Base-by-base conservation (phyloP, 2,329 filamentous ascomycete genomes). In the Beauveria sp. region DNA sequence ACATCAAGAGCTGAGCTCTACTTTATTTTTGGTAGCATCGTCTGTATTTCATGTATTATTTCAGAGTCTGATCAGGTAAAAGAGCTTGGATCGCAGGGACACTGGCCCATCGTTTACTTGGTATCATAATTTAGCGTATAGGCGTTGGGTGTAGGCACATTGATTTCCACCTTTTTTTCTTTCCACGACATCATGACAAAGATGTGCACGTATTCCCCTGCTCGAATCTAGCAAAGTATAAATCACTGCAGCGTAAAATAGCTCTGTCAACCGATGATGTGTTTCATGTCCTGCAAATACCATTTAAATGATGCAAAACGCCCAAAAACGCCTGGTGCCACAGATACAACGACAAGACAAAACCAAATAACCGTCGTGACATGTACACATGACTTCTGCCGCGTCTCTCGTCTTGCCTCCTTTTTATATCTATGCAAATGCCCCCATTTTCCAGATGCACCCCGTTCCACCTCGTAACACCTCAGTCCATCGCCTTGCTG, bases 401-500 rank as follows among this genome's bases (percentile, higher is more conserved):
- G 10, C 58, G 16, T 40, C 28, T 24, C 46, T 20, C 26, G 10
- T 40, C 40, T 41, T 14, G 47, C 26, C 47, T 37, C 57, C 34
- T 59, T 47, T 55, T 60, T 47, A 54, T 46, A 53, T 51, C 53
- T 50, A 53, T 59, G 48, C 41, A 59, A 22, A 54, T 41, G 18
- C 22, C 26, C n/a, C 20, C 28, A 7, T 46, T 44, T 9, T 26
- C 9, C 22, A 43, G 14, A 34, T 26, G 9, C 24, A 12, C 34
- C 14, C 8, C 28, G 1, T 12, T 12, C 40, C 3, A 6, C 47
- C 18, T 12, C 18, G 26, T 2, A 16, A 4, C 14, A 9, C 6
- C 50, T 55, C 48, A 61, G 43, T 81, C 79, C 66, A 79, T 69
- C 28, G 79, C 76, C 72, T 79, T 79, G 73, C 80, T 82, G 18